These are phyloP conservation scores for Glycine tomentella DNA, from an alignment of 306 rosid species.

Conservation along the genomic window DNA sequence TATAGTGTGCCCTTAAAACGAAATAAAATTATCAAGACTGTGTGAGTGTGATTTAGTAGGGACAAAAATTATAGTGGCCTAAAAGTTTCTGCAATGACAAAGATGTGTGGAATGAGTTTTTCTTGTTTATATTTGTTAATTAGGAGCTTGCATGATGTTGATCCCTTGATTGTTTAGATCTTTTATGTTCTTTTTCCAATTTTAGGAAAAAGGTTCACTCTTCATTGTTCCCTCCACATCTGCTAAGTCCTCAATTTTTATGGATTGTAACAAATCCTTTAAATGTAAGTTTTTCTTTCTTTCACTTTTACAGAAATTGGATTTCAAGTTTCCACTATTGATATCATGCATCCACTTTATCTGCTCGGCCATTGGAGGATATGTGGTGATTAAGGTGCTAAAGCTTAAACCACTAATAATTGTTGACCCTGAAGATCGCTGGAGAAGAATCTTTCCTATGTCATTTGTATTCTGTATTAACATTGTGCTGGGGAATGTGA, in stretches of 20 bases:
- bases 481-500: slow-evolving; percentile 93
- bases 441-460: slow-evolving; percentile 97
- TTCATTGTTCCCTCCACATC: neutral
- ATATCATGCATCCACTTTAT: slow-evolving; percentile 91
- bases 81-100: neutral
- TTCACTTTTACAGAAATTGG: slow-evolving; percentile 74
- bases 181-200: slow-evolving; percentile 12
- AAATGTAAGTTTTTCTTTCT: slow-evolving; percentile 11
- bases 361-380: slow-evolving; percentile 90
- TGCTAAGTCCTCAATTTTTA: neutral
- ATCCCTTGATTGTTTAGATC: slow-evolving; percentile 5
- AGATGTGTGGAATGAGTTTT: neutral
- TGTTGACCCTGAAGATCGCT: slow-evolving; percentile 85
- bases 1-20: neutral
- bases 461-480: slow-evolving; percentile 94
- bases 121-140: neutral
- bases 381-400: slow-evolving; percentile 75
- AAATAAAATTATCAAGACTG: neutral
- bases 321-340: slow-evolving; percentile 88
- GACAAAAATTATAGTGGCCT: neutral
- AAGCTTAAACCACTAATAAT: slow-evolving; percentile 83
- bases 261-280: slow-evolving; percentile 19
- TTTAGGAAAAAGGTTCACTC: slow-evolving; percentile 5
- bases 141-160: slow-evolving; percentile 13
- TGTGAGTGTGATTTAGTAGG: slow-evolving; percentile 1